Conservation (phyloP, 208 protist species). For the Leishmania amazonensis region DNA sequence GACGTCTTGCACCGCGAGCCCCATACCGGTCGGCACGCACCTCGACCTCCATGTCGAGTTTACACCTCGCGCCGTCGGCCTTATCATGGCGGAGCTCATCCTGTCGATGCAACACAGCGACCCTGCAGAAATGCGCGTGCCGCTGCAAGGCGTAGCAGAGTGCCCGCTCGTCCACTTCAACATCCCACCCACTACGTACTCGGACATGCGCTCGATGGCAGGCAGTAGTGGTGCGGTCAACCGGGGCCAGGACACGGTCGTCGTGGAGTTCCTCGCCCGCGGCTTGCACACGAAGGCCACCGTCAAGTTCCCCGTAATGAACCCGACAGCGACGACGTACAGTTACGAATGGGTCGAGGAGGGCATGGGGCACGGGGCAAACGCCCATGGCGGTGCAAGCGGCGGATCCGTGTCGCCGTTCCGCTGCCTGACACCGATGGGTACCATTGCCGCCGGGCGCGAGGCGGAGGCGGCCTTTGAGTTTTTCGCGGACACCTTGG, state of each 20-base stretch:
- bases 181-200: slow-evolving; percentile 66
- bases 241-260: slow-evolving; percentile 46
- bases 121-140: slow-evolving; percentile 43
- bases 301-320: slow-evolving; percentile 94
- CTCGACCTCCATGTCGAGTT: slow-evolving; percentile 84
- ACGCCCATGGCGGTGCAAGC: background rate
- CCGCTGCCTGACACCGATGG: slow-evolving; percentile 85
- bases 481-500: slow-evolving; percentile 90
- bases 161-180: slow-evolving; percentile 98
- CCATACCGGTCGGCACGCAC: slow-evolving; percentile 47
- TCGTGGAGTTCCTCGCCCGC: slow-evolving; percentile 93
- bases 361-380: slow-evolving; percentile 5
- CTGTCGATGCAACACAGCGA: slow-evolving; percentile 67
- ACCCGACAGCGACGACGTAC: slow-evolving; percentile 93
- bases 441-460: slow-evolving; percentile 85
- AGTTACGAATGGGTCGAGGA: slow-evolving; percentile 94
- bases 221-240: slow-evolving; percentile 44
- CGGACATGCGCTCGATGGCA: slow-evolving; percentile 76
- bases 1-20: slow-evolving; percentile 30
- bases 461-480: slow-evolving; percentile 96
- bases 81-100: slow-evolving; percentile 45
- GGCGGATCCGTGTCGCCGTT: slow-evolving; percentile 72
- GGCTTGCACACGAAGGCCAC: slow-evolving; percentile 92
- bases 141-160: slow-evolving; percentile 77
- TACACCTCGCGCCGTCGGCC: slow-evolving; percentile 72